Evolutionary conservation across 208 protist genomes (phyloP).

Genomic region (Trypanosoma conorhini): DNA sequence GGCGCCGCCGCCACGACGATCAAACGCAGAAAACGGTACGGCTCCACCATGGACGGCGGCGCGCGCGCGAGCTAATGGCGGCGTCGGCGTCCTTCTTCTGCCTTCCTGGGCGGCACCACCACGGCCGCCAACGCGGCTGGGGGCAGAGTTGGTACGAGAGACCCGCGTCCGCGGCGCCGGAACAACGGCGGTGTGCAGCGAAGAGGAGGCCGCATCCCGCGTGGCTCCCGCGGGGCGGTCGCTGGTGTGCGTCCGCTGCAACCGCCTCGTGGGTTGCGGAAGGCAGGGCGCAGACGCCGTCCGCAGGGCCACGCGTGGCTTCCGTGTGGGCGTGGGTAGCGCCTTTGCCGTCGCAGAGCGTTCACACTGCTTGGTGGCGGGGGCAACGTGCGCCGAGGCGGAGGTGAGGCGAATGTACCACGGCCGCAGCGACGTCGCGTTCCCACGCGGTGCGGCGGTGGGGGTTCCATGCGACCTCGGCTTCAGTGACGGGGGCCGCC

Average conservation of each 20-base stretch:
- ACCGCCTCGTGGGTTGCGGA: neutral
- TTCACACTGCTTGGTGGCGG: neutral
- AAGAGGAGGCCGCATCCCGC: neutral
- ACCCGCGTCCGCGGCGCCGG: too few species aligned
- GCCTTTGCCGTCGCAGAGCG: neutral
- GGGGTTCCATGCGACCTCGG: neutral
- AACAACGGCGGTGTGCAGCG: neutral
- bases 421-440: neutral
- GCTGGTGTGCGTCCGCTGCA: neutral
- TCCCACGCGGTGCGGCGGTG: neutral
- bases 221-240: neutral
- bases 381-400: neutral
- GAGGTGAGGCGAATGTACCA: neutral
- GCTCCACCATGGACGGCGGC: neutral
- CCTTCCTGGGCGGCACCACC: neutral
- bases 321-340: neutral
- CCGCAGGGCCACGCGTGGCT: neutral
- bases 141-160: neutral
- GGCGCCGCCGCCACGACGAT: neutral
- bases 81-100: neutral
- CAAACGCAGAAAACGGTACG: neutral
- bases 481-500: neutral
- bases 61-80: neutral
- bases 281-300: slow-evolving; percentile 2
- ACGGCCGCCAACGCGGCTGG: neutral